Base-by-base conservation (phyloP, 2,329 filamentous ascomycete genomes). In the Talaromyces verruculosus region DNA sequence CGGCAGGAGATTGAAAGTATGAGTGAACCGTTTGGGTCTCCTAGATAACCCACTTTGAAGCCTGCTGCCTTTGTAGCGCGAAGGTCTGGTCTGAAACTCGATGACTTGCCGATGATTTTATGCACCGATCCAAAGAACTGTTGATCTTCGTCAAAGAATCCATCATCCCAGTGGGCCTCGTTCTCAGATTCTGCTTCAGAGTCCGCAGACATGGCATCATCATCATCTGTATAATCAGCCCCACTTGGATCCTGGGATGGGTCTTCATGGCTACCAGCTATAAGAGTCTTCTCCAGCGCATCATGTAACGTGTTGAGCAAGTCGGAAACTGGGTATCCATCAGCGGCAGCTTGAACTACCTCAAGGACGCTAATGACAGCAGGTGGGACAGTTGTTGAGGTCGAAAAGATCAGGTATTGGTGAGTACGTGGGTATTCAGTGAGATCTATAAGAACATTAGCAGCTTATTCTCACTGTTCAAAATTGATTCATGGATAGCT, bases 1-100 rank as follows among this genome's bases (percentile, higher is more conserved):
- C 87, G 87, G 35, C 91, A 85, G 0, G 92, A 92, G 1, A 95
- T 77, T 4, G 87, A 88, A 19, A 95, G 76, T 67, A 85, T 85
- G 62, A 82, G 68, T 2, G 84, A 80, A 66, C 79, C 83, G 11
- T 79, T 78, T 19, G 87, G 78, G 19, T 83, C 80, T 13, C 83
- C 83, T 11, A 90, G 75, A 37, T 88, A 80, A 1, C 89, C 91
- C 33, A 94, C 82, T 68, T 85, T 89, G 76, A 92, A 91, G 0
- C 92, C 92, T 1, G 88, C 86, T 1, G 80, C 71, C 71, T 88
- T 89, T 2, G 85, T 87, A 25, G 77, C 76, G 45, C 80, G 81
- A 8, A 96, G 82, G 73, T 94, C 91, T 7, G 75, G 74, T 49
- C 83, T 82, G 63, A 91, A 80, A n/a, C 82, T 71, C 62, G 69